Percentiles rank a stretch among this genome's conserved stretches.
These are phyloP conservation scores for Gyrodon lividus DNA, from an alignment of 768 basidiomycete species.

Conservation along the genomic window DNA sequence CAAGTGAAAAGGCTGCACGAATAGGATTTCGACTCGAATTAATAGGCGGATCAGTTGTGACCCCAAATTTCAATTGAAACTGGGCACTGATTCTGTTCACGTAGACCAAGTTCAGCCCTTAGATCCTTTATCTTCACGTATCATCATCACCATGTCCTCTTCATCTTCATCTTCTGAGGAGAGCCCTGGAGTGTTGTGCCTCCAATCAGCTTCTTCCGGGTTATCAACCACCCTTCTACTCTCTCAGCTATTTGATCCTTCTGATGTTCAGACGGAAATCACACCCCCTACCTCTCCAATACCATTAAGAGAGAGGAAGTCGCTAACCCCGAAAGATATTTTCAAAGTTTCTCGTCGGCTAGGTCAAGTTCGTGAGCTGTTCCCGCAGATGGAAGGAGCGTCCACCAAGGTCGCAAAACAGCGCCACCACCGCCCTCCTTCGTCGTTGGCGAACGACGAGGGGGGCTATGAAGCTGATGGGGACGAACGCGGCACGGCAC, in stretches of 20 bases:
- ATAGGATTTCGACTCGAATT: conserved; percentile 7
- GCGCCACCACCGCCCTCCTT: neutral
- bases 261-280: conserved; percentile 17
- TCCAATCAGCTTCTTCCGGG: conserved; percentile 5
- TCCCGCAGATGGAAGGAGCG: neutral
- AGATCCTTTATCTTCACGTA: neutral
- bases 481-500: conserved; percentile 7
- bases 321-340: conserved; percentile 7
- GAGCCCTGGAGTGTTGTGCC: neutral
- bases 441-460: conserved; percentile 12
- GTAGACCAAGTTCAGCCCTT: conserved; percentile 4
- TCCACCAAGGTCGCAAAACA: conserved; percentile 4
- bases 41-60: neutral
- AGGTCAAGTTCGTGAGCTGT: neutral
- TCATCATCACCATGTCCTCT: neutral
- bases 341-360: conserved; percentile 15
- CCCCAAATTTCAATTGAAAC: conserved; percentile 14
- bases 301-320: conserved; percentile 4
- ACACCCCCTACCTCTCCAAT: conserved; percentile 22
- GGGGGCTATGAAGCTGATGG: conserved; percentile 27
- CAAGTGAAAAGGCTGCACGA: neutral
- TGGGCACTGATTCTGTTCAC: conserved; percentile 1
- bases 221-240: conserved; percentile 12
- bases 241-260: conserved; percentile 12
- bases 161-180: conserved; percentile 11